These are phyloP conservation scores for Endoconidiophora polonica DNA, from an alignment of 2,329 filamentous ascomycete species.

Conservation along the genomic window DNA sequence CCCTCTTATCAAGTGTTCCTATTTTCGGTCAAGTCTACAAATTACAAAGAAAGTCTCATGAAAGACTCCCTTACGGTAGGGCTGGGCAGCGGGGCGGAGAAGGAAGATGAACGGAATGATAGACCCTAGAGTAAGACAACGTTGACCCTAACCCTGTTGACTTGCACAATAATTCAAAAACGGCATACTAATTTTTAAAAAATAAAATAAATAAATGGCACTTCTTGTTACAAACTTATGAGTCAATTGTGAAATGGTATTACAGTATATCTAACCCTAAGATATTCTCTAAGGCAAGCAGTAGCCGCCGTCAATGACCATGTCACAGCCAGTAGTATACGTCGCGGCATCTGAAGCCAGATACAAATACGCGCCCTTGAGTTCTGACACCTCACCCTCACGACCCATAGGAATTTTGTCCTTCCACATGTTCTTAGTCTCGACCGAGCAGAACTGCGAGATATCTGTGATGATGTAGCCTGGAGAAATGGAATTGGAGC, in stretches of 20 bases:
- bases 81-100: too few relatives aligned
- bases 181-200: not conserved
- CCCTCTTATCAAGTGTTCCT: too few relatives aligned
- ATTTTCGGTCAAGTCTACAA: too few relatives aligned
- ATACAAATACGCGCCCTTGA: constrained; percentile 73
- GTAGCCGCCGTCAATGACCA: constrained; percentile 65
- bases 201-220: not conserved
- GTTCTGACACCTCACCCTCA: constrained; percentile 54
- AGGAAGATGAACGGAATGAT: too few relatives aligned
- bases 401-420: constrained; percentile 24
- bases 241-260: not conserved
- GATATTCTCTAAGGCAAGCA: constrained; percentile 27
- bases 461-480: constrained; percentile 65
- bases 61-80: too few relatives aligned
- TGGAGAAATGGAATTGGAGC: constrained; percentile 56
- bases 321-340: constrained; percentile 61
- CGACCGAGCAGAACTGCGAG: constrained; percentile 34
- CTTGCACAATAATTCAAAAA: not conserved
- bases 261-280: constrained; percentile 2
- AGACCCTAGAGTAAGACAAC: too few relatives aligned
- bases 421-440: constrained; percentile 57
- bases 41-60: too few relatives aligned
- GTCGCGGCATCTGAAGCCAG: constrained; percentile 67
- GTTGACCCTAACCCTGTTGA: too few relatives aligned
- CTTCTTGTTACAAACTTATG: not conserved